These are phyloP conservation scores for Penicillium psychrofluorescens DNA, from an alignment of 495 filamentous ascomycete species.

Conservation along the genomic window DNA sequence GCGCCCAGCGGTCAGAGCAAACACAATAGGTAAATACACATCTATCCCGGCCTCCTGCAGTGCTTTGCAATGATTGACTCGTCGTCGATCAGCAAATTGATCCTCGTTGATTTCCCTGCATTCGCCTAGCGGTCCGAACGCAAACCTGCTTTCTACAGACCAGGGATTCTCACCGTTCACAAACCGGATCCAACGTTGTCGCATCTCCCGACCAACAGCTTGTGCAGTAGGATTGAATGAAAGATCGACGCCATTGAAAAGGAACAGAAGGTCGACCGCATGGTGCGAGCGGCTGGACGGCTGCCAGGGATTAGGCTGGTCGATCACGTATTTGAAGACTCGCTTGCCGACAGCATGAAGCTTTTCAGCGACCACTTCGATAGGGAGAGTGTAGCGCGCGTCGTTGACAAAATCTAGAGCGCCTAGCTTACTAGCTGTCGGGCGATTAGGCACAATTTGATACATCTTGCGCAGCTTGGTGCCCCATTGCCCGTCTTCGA, in stretches of 20 bases:
- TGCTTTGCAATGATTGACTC: conserved; percentile 16
- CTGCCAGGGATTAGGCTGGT: conserved; percentile 39
- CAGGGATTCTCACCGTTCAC: conserved; percentile 25
- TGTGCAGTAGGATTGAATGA: conserved; percentile 26
- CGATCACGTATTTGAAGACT: conserved; percentile 34
- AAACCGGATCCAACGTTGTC: conserved; percentile 28
- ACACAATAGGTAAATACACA: conserved; percentile 27
- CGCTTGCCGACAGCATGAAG: conserved; percentile 17
- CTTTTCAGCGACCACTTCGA: conserved; percentile 28
- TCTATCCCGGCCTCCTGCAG: conserved; percentile 22
- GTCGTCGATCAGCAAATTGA: conserved; percentile 24
- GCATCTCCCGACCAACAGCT: conserved; percentile 23
- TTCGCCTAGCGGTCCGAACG: conserved; percentile 28
- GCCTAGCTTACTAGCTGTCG: conserved; percentile 31
- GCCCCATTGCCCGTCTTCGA: conserved; percentile 21
- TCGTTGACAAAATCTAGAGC: conserved; percentile 32
- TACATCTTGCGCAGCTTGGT: conserved; percentile 29
- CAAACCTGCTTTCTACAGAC: conserved; percentile 19
- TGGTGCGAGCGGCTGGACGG: conserved; percentile 35
- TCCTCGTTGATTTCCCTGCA: conserved; percentile 25
- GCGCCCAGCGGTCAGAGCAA: conserved; percentile 27
- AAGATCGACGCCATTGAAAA: conserved; percentile 28
- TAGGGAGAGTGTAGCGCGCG: conserved; percentile 24
- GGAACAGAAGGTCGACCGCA: conserved; percentile 36
- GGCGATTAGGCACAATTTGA: conserved; percentile 25